phyloP scores from a whole-genome alignment of 306 rosid species.

The Styphnolobium japonicum region DNA sequence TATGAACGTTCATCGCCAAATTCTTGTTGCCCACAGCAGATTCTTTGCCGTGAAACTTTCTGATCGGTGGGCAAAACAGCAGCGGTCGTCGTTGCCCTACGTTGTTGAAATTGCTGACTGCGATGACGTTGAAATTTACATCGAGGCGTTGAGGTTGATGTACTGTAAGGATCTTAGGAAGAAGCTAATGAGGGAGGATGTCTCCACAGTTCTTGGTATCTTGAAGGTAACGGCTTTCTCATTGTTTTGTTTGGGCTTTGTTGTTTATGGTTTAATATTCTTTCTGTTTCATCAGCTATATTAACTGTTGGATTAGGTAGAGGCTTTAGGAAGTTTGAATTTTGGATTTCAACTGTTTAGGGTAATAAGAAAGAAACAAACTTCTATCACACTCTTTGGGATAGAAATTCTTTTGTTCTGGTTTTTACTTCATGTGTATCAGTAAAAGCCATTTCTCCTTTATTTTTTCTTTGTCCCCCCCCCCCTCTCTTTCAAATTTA shows the following conservation, averaged over 20 bases:
- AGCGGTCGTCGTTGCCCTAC: slow-evolving; percentile 54
- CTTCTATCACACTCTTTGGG: too few relatives aligned
- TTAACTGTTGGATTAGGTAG: slow-evolving; percentile 32
- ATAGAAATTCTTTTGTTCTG: not conserved
- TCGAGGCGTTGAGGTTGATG: slow-evolving; percentile 83
- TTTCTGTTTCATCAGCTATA: slow-evolving; percentile 7
- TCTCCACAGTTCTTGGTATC: slow-evolving; percentile 78
- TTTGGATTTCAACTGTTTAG: slow-evolving; percentile 17
- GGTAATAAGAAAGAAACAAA: too few relatives aligned
- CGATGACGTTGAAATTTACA: slow-evolving; percentile 88
- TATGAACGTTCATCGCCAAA: slow-evolving; percentile 80
- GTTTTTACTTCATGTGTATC: not conserved
- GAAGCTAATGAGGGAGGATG: slow-evolving; percentile 88
- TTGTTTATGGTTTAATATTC: not conserved
- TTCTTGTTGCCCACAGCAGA: slow-evolving; percentile 78
- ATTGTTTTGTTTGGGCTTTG: not conserved
- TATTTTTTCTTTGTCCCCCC: too few relatives aligned
- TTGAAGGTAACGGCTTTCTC: slow-evolving; percentile 51
- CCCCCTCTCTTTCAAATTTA: too few relatives aligned
- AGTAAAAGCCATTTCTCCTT: not conserved
- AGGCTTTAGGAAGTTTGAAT: slow-evolving; percentile 23
- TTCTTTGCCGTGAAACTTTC: slow-evolving; percentile 78
- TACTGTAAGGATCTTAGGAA: slow-evolving; percentile 87
- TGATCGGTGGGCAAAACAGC: slow-evolving; percentile 80
- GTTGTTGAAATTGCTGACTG: slow-evolving; percentile 90